These are phyloP conservation scores for Phytophthora boehmeriae DNA, from an alignment of 352 stramenopile species.

Conservation along the genomic window DNA sequence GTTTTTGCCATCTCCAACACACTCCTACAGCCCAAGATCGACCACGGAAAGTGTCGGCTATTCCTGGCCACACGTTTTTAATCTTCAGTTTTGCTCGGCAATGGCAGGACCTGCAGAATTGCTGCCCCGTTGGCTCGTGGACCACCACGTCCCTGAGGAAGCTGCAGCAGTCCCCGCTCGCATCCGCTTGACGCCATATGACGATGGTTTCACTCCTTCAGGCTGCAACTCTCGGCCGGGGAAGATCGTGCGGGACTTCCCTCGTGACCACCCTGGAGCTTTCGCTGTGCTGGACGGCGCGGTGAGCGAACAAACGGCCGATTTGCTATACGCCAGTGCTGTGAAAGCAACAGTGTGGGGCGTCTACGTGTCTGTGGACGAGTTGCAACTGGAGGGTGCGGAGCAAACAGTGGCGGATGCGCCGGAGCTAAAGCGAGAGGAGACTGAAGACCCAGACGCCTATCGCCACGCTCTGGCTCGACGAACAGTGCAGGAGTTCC, in stretches of 20 bases:
- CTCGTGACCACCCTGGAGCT: conserved; percentile 30
- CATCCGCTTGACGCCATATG: conserved; percentile 41
- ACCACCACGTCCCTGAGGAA: conserved; percentile 18
- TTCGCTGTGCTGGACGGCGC: conserved; percentile 57
- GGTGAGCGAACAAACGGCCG: conserved; percentile 47
- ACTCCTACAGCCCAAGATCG: background rate
- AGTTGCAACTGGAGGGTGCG: conserved; percentile 27
- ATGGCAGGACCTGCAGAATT: conserved; percentile 34
- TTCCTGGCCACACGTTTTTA: conserved; percentile 14
- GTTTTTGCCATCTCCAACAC: background rate
- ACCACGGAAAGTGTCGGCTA: background rate
- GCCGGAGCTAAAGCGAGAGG: conserved; percentile 13
- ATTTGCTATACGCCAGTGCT: conserved; percentile 63
- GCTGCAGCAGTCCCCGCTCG: conserved; percentile 19
- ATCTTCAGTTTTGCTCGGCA: background rate
- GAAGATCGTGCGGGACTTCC: conserved; percentile 56
- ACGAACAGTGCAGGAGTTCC: conserved; percentile 60
- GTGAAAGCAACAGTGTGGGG: conserved; percentile 66
- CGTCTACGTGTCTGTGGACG: conserved; percentile 53
- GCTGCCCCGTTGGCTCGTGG: conserved; percentile 33
- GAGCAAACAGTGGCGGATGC: background rate
- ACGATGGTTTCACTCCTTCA: conserved; percentile 71
- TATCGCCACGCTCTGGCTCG: conserved; percentile 53
- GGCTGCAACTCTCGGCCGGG: conserved; percentile 43
- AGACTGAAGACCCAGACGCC: conserved; percentile 24